Base-by-base conservation (phyloP, 495 filamentous ascomycete species). In the Tetracladium setigerum region DNA sequence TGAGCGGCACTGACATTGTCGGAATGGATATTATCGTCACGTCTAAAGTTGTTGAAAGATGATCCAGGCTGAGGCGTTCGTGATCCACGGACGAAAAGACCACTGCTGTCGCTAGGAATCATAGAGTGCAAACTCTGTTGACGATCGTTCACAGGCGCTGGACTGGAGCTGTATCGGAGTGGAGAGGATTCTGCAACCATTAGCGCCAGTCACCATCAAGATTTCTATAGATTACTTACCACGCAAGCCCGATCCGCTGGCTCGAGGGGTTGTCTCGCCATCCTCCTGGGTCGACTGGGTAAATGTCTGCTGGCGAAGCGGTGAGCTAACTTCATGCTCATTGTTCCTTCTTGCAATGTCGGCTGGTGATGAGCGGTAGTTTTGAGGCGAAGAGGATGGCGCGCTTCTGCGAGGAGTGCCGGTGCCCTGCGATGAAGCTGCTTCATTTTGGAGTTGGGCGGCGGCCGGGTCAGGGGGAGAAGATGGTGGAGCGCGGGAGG, bases 121-220 rank as follows among this genome's bases (percentile, higher is more conserved):
- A 85, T 76, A 33, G 81, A 79, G 22, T 27, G 22, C 22, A 27
- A 27, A 27, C 22, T 27, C 54, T 78, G 79, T 44, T 76, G 78
- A 49, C 41, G 73, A 47, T 70, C 71, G 46, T 79, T 76, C 15
- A 78, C 78, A 2, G 88, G 87, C 60, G 87, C 92, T 30, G 89
- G 92, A 60, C 86, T 94, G 38, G 89, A 77, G 24, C 83, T 83
- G 57, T 95, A 96, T 53, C 82, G 82, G 54, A 96, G 87, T 1
- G 89, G 89, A 7, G 89, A 96, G 0, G 89, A 96, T 54, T 89
- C 89, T 94, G 35, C 4, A 45, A 30, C 30, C 7, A 44, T 65
- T 49, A 64, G 55, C 18, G 45, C 24, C 3, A 32, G n/a, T 7
- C 22, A 5, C 4, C 37, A 18, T n/a, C 11, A 5, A 14, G 32